Evolutionary conservation across 192 early-diverging fungal genomes (phyloP).

Genomic region (Allomyces macrogynus): DNA sequence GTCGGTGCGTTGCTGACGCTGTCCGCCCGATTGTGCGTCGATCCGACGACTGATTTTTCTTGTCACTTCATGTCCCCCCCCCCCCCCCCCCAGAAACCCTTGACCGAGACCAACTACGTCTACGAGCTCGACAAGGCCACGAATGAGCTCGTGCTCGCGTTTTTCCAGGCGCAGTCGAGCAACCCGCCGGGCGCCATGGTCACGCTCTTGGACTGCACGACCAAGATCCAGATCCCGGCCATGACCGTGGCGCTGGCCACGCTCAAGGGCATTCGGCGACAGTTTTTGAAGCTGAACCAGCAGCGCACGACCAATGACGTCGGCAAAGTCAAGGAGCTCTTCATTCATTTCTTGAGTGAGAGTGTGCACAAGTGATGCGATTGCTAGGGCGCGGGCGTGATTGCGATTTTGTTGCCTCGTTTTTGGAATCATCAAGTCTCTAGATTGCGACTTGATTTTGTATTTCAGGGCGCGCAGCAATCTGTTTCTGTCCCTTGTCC

Average conservation of each 20-base stretch:
- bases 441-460: no score
- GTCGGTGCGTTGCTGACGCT: conserved; percentile 17
- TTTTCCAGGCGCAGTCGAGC: conserved; percentile 27
- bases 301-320: conserved; percentile 55
- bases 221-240: conserved; percentile 34
- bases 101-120: conserved; percentile 74
- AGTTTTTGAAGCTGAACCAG: conserved; percentile 78
- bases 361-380: conserved; percentile 28
- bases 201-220: background rate
- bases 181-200: conserved; percentile 7
- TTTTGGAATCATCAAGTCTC: no score
- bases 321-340: conserved; percentile 50
- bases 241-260: conserved; percentile 56
- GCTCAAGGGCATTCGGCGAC: conserved; percentile 52
- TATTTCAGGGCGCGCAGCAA: no score
- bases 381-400: no score
- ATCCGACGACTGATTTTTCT: conserved; percentile 1
- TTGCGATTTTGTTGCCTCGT: no score
- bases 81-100: conserved; percentile 52
- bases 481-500: no score
- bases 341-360: conserved; percentile 84
- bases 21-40: background rate
- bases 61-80: no score
- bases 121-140: conserved; percentile 73
- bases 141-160: conserved; percentile 49